These are phyloP conservation scores for Jatropha curcas DNA, from an alignment of 345 rosid species.

Conservation along the genomic window DNA sequence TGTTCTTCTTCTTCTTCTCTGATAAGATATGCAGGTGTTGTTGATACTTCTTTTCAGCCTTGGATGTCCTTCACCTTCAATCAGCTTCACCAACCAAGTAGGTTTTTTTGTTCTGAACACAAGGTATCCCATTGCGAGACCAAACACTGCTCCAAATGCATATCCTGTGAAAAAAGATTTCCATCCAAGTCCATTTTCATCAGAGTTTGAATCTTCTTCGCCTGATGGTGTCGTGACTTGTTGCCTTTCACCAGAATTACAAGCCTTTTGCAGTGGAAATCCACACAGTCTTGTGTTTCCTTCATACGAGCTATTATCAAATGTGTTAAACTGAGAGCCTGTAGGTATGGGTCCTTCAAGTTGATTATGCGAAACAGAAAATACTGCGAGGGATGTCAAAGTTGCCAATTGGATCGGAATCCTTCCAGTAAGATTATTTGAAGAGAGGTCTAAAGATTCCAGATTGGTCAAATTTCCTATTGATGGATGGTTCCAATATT, in stretches of 20 bases:
- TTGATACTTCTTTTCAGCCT: background rate
- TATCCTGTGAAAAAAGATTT: background rate
- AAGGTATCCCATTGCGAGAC: background rate
- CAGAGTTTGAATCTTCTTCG: background rate
- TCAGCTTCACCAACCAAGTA: background rate
- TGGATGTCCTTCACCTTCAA: background rate
- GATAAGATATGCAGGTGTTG: background rate
- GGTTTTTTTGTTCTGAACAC: background rate
- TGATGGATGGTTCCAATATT: slow-evolving; percentile 12
- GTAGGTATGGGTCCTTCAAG: slow-evolving; percentile 4
- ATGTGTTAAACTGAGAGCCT: slow-evolving; percentile 1
- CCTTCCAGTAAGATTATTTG: slow-evolving; percentile 15
- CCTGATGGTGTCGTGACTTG: background rate
- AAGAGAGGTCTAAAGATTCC: slow-evolving; percentile 27
- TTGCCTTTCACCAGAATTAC: background rate
- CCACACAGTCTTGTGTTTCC: background rate
- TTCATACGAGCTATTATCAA: background rate
- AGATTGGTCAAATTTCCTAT: slow-evolving; percentile 10
- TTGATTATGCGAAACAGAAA: background rate
- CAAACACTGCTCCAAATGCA: background rate
- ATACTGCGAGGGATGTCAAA: background rate
- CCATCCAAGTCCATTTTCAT: background rate
- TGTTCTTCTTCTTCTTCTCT: no score
- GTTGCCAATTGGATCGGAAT: slow-evolving; percentile 21
- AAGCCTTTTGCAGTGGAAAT: background rate